Base-by-base conservation (phyloP, 2,329 filamentous ascomycete genomes). In the Calonectria pseudoturangicola region DNA sequence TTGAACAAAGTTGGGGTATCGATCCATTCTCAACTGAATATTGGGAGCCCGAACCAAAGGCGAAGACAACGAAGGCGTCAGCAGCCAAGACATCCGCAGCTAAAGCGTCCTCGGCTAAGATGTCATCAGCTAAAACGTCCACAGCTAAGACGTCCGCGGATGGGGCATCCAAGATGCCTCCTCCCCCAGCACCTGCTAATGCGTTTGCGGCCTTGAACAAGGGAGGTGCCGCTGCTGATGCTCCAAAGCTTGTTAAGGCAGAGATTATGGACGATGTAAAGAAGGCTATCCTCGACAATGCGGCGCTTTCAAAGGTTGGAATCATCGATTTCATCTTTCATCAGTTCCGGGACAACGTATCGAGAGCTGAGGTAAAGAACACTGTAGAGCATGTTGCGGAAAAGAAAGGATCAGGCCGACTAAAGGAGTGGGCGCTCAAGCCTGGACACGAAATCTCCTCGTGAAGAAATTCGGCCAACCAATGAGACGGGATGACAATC, bases 1-100 rank as follows among this genome's bases (percentile, higher is more conserved):
- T 91, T 16, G 84, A 89, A 45, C 85, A 82, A 84, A 92, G 84
- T 60, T 82, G 83, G 60, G 82, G 84, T 9, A 96, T 99, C 75
- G 93, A 99, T 80, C 97, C 97, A 0, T 97, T 96, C 81, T 96
- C 95, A 0, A 91, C 91, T 0, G 83, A 87, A 0, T 98, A 98
- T 83, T 98, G 97, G 97, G 85, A 87, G 36, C 75, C 85, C 2
- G 86, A 86, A 70, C 80, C 79, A 21, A 85, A 84, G 73, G 75
- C 79, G 27, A 79, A 76, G 60, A 58, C 76, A 12, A 48, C 71
- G 15, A 77, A 80, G 45, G 60, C 74, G 2, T 70, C 45, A 18
- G 4, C 62, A 28, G n/a, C 27, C 13, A 85, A 84, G 74, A 75
- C 80, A 21, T 79, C 75, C 54, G 56, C 75, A 15, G 50, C 72